Percentiles rank a stretch among this genome's conserved stretches.
phyloP scores from a whole-genome alignment of 23 red algal genomes.

The Gracilariopsis chorda region DNA sequence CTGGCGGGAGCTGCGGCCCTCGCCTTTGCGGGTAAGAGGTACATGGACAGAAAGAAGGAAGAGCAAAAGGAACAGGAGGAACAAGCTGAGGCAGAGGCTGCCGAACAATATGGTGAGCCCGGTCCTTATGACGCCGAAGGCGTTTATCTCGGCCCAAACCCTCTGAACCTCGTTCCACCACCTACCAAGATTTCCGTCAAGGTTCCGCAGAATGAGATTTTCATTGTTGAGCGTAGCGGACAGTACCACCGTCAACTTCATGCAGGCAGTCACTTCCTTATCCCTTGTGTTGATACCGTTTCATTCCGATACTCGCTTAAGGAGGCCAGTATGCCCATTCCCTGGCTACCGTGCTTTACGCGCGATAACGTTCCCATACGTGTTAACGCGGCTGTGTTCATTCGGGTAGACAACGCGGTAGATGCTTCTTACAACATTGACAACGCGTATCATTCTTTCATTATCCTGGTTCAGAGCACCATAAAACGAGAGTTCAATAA shows the following conservation, averaged over 20 bases:
- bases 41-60: not conserved
- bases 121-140: not conserved
- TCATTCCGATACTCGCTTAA: conserved; percentile 79
- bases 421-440: conserved; percentile 89
- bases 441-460: conserved; percentile 72
- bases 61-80: not conserved
- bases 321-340: conserved; percentile 83
- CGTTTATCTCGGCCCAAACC: not conserved
- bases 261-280: conserved; percentile 77
- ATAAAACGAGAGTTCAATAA: conserved; percentile 84
- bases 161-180: not conserved
- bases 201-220: conserved; percentile 85
- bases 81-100: not conserved
- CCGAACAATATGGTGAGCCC: not conserved
- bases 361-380: conserved; percentile 85
- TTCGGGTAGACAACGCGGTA: conserved; percentile 76
- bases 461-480: conserved; percentile 75
- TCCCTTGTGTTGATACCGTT: conserved; percentile 85
- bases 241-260: conserved; percentile 66
- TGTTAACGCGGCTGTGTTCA: conserved; percentile 78
- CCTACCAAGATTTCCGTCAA: not conserved
- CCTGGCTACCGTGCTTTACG: conserved; percentile 79
- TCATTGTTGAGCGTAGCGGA: conserved; percentile 86
- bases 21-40: not conserved
- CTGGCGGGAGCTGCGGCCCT: not conserved